Base-by-base conservation (phyloP, 225 moss, liverwort and hornwort genomes). In the Marchantia polymorpha region DNA sequence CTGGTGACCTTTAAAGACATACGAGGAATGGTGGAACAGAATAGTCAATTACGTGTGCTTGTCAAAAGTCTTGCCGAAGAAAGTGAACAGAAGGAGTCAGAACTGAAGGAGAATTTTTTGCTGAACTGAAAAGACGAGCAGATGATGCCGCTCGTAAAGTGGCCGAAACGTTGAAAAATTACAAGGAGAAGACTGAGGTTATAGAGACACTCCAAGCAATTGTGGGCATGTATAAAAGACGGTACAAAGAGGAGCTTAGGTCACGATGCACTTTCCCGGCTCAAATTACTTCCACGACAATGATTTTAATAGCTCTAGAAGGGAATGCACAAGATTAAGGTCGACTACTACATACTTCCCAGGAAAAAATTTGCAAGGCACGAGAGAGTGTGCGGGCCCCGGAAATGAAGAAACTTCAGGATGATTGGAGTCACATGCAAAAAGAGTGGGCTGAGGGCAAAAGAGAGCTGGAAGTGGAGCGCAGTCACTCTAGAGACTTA, bases 11-110 rank as follows among this genome's bases (percentile, higher is more conserved):
- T 97, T 63, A 97, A 91, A 84, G 97, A 97, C 81, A 94, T 97
- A 70, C 87, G 90, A 85, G 97, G 94, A 63, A 91, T 97, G 97
- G 97, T 97, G 73, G 97, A 94, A 87, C 94, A 94, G 77, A 97
- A 97, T 80, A 92, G 93, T 80, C 92, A 92, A 60, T 55, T 97
- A 77, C 94, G 97, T 74, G 89, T 91, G 74, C 81, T 97, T 78
- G 92, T 94, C 55, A 86, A 93, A 88, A 86, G 90, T 69, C 88
- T 97, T 72, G 93, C 93, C 65, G 89, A 94, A 83, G 92, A 97
- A 86, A 93, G 86, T 83, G 97, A 97, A 82, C 69, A 92, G 77
- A 93, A 89, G 82, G 97, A 93, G 89, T 80, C 87, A 31, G 93
- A 93, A 82, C 72, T 97, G 63, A 97, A 93, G 92, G 92, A 91